Percentiles rank a stretch among this genome's conserved stretches.
phyloP scores from a whole-genome alignment of 140 eudicot genomes.

The Cichorium intybus region DNA sequence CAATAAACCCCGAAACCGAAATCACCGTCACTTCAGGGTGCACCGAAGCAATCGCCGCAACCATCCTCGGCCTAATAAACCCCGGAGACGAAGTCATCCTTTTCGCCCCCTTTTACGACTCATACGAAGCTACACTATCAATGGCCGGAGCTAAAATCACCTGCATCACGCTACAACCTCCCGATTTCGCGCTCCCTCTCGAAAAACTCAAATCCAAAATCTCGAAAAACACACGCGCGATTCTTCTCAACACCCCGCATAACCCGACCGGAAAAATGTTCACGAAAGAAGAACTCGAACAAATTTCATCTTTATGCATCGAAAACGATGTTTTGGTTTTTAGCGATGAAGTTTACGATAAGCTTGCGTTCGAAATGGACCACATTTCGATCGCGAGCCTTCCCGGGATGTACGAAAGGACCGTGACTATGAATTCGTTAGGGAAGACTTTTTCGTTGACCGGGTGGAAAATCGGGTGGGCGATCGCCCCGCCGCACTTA shows the following conservation, averaged over 20 bases:
- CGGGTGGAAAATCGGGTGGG: constrained; percentile 99
- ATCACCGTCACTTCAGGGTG: constrained; percentile 96
- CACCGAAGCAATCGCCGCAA: constrained; percentile 98
- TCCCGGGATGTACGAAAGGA: constrained; percentile 96
- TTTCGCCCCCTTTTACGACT: constrained; percentile 93
- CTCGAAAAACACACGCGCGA: constrained; percentile 81
- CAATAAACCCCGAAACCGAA: constrained; percentile 86
- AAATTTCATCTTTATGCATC: constrained; percentile 68
- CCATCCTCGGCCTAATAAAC: constrained; percentile 85
- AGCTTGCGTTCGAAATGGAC: constrained; percentile 87
- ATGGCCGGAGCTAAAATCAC: constrained; percentile 95
- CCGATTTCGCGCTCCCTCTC: constrained; percentile 67
- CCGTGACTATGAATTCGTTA: constrained; percentile 79
- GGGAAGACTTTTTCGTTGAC: constrained; percentile 96
- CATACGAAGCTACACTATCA: constrained; percentile 87
- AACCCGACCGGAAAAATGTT: constrained; percentile 99
- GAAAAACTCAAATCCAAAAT: constrained; percentile 69
- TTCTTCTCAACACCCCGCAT: constrained; percentile 88
- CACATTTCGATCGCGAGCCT: constrained; percentile 87
- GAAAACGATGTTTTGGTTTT: constrained; percentile 87
- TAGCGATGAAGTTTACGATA: constrained; percentile 90
- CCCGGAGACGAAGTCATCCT: constrained; percentile 94
- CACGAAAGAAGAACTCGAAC: constrained; percentile 62
- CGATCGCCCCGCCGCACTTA: constrained; percentile 84
- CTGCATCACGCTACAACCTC: constrained; percentile 72